phyloP scores from a whole-genome alignment of 164 flowering plant species.

The Stephania yunnanensis region DNA sequence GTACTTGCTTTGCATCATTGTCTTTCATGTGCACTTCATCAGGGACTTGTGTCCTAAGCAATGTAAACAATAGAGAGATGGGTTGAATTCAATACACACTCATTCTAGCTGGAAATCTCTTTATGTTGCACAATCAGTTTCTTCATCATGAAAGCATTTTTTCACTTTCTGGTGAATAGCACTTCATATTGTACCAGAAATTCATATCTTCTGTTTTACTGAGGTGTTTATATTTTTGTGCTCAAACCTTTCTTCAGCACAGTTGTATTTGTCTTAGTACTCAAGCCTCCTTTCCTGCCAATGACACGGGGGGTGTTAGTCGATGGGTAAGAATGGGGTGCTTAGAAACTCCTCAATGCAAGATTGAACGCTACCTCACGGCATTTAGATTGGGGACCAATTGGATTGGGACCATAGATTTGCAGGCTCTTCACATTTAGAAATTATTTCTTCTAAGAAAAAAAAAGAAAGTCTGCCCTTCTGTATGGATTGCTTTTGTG shows the following conservation, averaged over 20 bases:
- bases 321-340: too few species aligned
- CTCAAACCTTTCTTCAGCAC: background rate
- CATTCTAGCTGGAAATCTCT: background rate
- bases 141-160: background rate
- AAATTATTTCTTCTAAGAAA: too few species aligned
- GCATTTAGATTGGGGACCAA: too few species aligned
- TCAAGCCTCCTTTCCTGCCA: background rate
- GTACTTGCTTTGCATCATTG: background rate
- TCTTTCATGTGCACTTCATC: background rate
- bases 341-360: too few species aligned
- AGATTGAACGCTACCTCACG: too few species aligned
- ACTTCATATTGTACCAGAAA: background rate
- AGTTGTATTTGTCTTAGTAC: background rate
- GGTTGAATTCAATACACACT: background rate
- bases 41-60: conserved; percentile 6
- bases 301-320: too few species aligned
- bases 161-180: background rate
- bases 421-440: too few species aligned
- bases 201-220: background rate
- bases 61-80: background rate
- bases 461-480: too few species aligned
- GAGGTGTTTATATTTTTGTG: background rate
- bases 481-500: background rate
- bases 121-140: background rate
- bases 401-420: too few species aligned